Conservation (phyloP, 345 rosid species). For the Schrenkiella parvula region DNA sequence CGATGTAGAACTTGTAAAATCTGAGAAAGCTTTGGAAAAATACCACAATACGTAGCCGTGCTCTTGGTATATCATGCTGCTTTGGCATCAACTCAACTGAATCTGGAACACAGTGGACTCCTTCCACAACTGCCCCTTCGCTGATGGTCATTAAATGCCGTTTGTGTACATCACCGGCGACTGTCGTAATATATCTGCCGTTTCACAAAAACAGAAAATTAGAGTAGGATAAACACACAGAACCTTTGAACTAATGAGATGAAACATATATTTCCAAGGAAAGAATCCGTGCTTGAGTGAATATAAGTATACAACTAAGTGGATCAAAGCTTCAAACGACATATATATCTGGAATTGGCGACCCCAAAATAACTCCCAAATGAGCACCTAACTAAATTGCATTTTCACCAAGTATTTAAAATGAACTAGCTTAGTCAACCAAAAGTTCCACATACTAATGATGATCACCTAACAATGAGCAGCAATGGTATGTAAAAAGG, state of each 20-base stretch:
- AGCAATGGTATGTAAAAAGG: background rate
- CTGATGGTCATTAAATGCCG: constrained; percentile 66
- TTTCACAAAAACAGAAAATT: background rate
- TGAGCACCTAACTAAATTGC: background rate
- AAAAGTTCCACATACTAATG: background rate
- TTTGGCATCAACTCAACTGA: constrained; percentile 78
- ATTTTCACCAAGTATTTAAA: background rate
- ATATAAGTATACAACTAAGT: background rate
- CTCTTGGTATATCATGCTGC: constrained; percentile 65
- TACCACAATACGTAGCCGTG: constrained; percentile 90
- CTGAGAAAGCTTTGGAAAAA: constrained; percentile 4
- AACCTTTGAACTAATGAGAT: background rate
- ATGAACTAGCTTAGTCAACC: background rate
- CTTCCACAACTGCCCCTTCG: constrained; percentile 71
- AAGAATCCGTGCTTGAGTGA: background rate
- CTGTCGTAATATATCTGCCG: constrained; percentile 73
- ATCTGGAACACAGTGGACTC: constrained; percentile 79
- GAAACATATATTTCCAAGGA: background rate
- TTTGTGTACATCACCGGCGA: constrained; percentile 63
- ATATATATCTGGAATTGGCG: background rate
- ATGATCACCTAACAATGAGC: background rate
- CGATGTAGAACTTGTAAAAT: background rate
- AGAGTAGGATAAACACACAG: constrained; percentile 9
- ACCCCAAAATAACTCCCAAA: background rate
- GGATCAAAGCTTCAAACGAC: background rate